Percentiles rank a stretch among this genome's conserved stretches.
These are phyloP conservation scores for Rubus idaeus DNA, from an alignment of 306 rosid genomes.

Conservation along the genomic window DNA sequence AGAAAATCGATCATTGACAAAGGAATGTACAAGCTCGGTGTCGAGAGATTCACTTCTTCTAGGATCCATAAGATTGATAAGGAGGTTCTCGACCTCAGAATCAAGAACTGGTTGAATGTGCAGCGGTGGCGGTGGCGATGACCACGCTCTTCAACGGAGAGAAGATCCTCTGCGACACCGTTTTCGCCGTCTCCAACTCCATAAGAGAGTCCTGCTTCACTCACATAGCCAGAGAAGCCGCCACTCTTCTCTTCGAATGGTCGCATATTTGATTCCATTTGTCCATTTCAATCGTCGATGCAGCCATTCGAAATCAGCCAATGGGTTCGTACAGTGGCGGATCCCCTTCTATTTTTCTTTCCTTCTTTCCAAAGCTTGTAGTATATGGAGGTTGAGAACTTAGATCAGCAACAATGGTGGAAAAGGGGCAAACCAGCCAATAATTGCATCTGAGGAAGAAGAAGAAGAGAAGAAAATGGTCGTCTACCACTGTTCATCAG, in stretches of 20 bases:
- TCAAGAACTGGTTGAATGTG: slow-evolving; percentile 61
- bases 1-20: slow-evolving; percentile 71
- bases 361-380: too few relatives aligned
- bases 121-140: slow-evolving; percentile 31
- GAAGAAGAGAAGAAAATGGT: too few relatives aligned
- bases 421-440: too few relatives aligned
- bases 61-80: slow-evolving; percentile 50
- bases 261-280: too few relatives aligned
- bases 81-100: slow-evolving; percentile 49
- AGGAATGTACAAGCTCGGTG: slow-evolving; percentile 51
- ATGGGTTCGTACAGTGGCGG: too few relatives aligned
- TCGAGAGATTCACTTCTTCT: slow-evolving; percentile 53
- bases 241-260: slow-evolving; percentile 40
- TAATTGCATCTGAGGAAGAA: too few relatives aligned
- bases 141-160: slow-evolving; percentile 61
- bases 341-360: too few relatives aligned
- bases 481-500: too few relatives aligned
- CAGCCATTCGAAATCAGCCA: too few relatives aligned
- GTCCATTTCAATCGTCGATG: too few relatives aligned
- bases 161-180: slow-evolving; percentile 64
- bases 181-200: slow-evolving; percentile 49
- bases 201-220: slow-evolving; percentile 60
- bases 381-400: too few relatives aligned
- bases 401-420: too few relatives aligned
- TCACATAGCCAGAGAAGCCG: slow-evolving; percentile 59